These are phyloP conservation scores for Fusarium annulatum DNA, from an alignment of 2,329 filamentous ascomycete genomes.

Conservation along the genomic window DNA sequence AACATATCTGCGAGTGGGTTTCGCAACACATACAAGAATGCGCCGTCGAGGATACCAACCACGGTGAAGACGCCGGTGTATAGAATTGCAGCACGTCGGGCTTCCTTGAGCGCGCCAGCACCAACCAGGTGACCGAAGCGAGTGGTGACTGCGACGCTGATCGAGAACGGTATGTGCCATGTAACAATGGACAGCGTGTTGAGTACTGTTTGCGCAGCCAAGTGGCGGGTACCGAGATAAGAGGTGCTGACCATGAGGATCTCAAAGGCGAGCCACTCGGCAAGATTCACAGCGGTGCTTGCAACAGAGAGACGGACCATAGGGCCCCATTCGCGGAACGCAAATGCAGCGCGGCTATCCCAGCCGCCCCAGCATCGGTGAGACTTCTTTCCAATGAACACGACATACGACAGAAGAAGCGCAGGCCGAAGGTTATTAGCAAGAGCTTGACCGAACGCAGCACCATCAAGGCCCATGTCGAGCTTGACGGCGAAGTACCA, in stretches of 20 bases:
- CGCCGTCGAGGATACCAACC: slow-evolving; percentile 29
- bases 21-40: slow-evolving; percentile 26
- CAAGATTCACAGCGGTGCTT: slow-evolving; percentile 55
- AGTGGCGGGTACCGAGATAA: slow-evolving; percentile 55
- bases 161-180: slow-evolving; percentile 58
- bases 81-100: slow-evolving; percentile 22
- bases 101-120: slow-evolving; percentile 40
- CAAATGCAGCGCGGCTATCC: slow-evolving; percentile 50
- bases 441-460: slow-evolving; percentile 61
- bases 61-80: slow-evolving; percentile 30
- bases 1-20: slow-evolving; percentile 28
- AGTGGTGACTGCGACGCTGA: slow-evolving; percentile 56
- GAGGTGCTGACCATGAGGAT: slow-evolving; percentile 59
- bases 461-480: slow-evolving; percentile 61
- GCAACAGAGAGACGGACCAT: slow-evolving; percentile 55
- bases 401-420: slow-evolving; percentile 59
- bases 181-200: slow-evolving; percentile 54
- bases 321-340: slow-evolving; percentile 54
- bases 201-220: slow-evolving; percentile 56
- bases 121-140: slow-evolving; percentile 57
- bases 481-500: slow-evolving; percentile 59
- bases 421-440: slow-evolving; percentile 61
- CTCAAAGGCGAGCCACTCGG: slow-evolving; percentile 58
- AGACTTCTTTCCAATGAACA: slow-evolving; percentile 53
- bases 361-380: slow-evolving; percentile 53